These are phyloP conservation scores for Rhamnella rubrinervis DNA, from an alignment of 331 rosid genomes.

Conservation along the genomic window DNA sequence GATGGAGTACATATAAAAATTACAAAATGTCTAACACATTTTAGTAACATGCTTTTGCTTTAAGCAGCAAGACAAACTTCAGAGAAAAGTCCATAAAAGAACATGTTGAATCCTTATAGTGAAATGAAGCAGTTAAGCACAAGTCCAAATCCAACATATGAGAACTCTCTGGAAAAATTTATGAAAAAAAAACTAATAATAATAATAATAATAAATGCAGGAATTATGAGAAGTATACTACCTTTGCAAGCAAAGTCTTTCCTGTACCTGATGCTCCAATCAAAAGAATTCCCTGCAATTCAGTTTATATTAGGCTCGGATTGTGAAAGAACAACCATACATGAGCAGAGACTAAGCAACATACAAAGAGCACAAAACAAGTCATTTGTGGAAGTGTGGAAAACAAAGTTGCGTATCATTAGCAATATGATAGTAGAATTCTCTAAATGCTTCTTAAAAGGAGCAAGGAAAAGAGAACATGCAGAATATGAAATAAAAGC, in stretches of 20 bases:
- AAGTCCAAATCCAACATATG: background rate
- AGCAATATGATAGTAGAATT: background rate
- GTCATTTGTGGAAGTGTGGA: conserved; percentile 7
- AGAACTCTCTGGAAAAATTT: background rate
- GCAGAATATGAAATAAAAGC: background rate
- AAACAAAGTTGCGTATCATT: conserved; percentile 2
- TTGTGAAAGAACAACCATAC: conserved; percentile 10
- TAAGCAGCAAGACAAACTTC: no score
- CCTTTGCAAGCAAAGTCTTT: conserved; percentile 97
- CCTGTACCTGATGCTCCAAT: conserved; percentile 99
- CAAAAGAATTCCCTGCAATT: conserved; percentile 91
- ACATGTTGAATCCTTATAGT: no score
- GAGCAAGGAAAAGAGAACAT: conserved; percentile 1
- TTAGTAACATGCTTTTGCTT: no score
- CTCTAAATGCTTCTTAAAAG: no score
- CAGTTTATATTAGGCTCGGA: conserved; percentile 32
- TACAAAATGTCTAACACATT: no score
- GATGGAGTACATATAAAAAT: no score
- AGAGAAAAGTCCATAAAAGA: no score
- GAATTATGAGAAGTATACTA: conserved; percentile 29
- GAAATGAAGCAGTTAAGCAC: no score
- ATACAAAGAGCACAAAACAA: conserved; percentile 1
- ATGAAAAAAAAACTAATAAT: background rate
- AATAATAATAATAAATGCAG: no score
- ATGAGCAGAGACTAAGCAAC: conserved; percentile 2